Evolutionary conservation across 148 eudicot genomes (phyloP).

Genomic region (Amaranthus hypochondriacus): DNA sequence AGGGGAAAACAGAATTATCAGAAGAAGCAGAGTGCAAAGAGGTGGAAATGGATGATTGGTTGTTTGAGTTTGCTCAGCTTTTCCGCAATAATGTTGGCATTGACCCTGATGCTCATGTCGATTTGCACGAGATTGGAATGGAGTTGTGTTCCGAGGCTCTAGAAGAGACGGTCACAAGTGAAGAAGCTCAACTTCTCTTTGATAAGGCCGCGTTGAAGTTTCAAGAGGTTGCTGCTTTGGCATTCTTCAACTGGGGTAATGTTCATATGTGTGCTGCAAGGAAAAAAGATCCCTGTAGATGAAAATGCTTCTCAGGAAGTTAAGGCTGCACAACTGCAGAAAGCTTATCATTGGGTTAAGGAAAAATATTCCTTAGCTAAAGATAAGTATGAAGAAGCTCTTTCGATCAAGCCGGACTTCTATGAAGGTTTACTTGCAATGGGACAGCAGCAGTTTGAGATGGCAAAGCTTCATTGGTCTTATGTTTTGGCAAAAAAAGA

Average conservation of each 20-base stretch:
- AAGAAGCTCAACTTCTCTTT: slow-evolving; percentile 77
- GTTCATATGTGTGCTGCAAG: slow-evolving; percentile 97
- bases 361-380: slow-evolving; percentile 75
- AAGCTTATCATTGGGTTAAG: slow-evolving; percentile 82
- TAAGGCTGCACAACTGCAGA: slow-evolving; percentile 55
- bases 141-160: slow-evolving; percentile 92
- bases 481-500: slow-evolving; percentile 73
- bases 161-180: slow-evolving; percentile 88
- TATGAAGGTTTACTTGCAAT: slow-evolving; percentile 87
- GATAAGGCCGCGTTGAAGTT: slow-evolving; percentile 87
- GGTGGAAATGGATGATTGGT: slow-evolving; percentile 93
- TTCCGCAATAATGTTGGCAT: slow-evolving; percentile 88
- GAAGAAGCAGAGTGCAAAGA: slow-evolving; percentile 71
- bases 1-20: slow-evolving; percentile 41
- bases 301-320: slow-evolving; percentile 62
- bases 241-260: slow-evolving; percentile 96
- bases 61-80: slow-evolving; percentile 87
- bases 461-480: slow-evolving; percentile 97
- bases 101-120: slow-evolving; percentile 92
- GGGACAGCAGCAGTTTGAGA: slow-evolving; percentile 96
- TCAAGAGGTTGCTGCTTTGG: slow-evolving; percentile 93
- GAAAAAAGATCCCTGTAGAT: slow-evolving; percentile 72
- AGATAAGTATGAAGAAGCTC: slow-evolving; percentile 82
- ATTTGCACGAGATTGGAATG: slow-evolving; percentile 92
- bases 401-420: slow-evolving; percentile 76